A percentile compares a stretch with the other conserved stretches of the same genome.
Evolutionary conservation across 2,329 filamentous ascomycete species (phyloP).

Genomic region (Leptosphaerulina australis): DNA sequence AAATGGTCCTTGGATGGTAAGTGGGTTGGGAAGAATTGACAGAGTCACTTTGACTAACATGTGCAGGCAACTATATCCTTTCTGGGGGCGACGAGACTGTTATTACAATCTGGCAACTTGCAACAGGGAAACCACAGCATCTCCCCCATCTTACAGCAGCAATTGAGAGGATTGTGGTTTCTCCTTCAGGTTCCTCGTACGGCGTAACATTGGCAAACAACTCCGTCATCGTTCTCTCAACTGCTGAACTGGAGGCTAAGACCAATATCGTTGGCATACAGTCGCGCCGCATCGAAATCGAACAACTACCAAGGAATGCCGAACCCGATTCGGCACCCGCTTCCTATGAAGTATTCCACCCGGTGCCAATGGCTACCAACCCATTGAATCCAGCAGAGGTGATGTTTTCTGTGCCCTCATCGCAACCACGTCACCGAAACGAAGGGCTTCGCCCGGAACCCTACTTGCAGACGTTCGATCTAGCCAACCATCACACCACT

Average conservation of each 20-base stretch:
- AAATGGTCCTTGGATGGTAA: conserved; percentile 93
- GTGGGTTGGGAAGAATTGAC: conserved; percentile 24
- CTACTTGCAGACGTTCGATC: conserved; percentile 84
- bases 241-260: conserved; percentile 83
- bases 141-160: conserved; percentile 88
- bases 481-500: conserved; percentile 77
- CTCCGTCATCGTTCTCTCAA: conserved; percentile 87
- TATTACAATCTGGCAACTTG: conserved; percentile 90
- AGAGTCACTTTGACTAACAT: conserved; percentile 5
- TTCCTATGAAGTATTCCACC: conserved; percentile 30
- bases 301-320: conserved; percentile 34
- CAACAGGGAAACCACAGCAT: conserved; percentile 80
- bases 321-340: conserved; percentile 26
- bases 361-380: conserved; percentile 50
- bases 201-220: conserved; percentile 88
- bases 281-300: conserved; percentile 44
- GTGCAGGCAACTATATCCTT: conserved; percentile 83
- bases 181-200: conserved; percentile 78
- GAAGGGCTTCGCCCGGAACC: conserved; percentile 53
- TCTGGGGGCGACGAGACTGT: conserved; percentile 91
- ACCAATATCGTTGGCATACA: conserved; percentile 86
- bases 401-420: conserved; percentile 59
- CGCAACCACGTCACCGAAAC: conserved; percentile 50
- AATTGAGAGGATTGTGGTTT: conserved; percentile 84
- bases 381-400: conserved; percentile 50